Percentiles rank a stretch among this genome's conserved stretches.
phyloP scores from a whole-genome alignment of 805 yeast species.

The Kodamaea nitidulidarum region DNA sequence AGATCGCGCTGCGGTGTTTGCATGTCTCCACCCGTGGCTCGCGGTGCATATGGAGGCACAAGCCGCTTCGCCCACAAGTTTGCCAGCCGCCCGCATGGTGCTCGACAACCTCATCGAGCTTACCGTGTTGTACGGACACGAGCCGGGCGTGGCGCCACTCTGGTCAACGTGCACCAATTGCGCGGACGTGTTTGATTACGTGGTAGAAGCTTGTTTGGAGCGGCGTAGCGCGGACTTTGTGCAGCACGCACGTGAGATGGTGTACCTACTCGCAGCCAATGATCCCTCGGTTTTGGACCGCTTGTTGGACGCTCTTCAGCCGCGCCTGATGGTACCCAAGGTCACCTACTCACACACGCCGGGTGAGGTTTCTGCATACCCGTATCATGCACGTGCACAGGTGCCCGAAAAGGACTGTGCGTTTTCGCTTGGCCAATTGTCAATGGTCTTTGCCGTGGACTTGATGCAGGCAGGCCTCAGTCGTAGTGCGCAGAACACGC shows the following conservation, averaged over 20 bases:
- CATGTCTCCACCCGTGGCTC: conserved; percentile 89
- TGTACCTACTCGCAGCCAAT: conserved; percentile 65
- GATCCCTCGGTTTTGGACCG: conserved; percentile 53
- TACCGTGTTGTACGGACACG: conserved; percentile 68
- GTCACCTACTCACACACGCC: too few relatives aligned
- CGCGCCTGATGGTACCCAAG: conserved; percentile 86
- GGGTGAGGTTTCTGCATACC: conserved; percentile 25
- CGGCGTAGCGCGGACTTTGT: conserved; percentile 71
- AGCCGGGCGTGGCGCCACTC: conserved; percentile 85
- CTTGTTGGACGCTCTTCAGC: conserved; percentile 68
- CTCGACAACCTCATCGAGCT: conserved; percentile 78
- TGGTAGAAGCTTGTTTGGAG: conserved; percentile 63
- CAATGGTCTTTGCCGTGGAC: conserved; percentile 82
- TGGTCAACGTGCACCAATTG: conserved; percentile 87
- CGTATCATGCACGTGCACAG: conserved; percentile 10
- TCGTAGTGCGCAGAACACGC: too few relatives aligned
- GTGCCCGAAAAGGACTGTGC: conserved; percentile 57
- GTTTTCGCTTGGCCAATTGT: conserved; percentile 83
- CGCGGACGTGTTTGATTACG: conserved; percentile 65
- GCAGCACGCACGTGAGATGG: conserved; percentile 72
- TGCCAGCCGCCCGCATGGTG: conserved; percentile 52
- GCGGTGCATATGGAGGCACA: conserved; percentile 78
- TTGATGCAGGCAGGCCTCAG: conserved; percentile 68
- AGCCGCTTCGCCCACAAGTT: not conserved
- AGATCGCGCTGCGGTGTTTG: conserved; percentile 59